phyloP scores from a whole-genome alignment of 1,284 basidiomycete species.

The Puccinia coronata region DNA sequence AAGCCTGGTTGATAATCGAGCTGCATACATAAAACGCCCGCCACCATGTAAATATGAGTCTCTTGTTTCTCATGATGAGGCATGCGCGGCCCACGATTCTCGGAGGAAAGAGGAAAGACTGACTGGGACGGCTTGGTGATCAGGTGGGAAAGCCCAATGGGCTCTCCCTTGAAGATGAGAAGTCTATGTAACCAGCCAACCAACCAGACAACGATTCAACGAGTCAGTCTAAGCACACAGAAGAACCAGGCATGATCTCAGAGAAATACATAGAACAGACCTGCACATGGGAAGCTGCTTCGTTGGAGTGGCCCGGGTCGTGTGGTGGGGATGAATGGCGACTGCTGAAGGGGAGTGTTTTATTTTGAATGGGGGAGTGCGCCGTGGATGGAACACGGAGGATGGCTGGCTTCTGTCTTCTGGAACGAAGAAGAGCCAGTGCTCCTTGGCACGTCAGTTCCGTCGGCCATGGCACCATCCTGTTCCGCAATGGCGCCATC shows the following conservation, averaged over 20 bases:
- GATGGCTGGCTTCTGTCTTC: too few relatives aligned
- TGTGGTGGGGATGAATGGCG: too few relatives aligned
- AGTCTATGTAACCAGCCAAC: neutral
- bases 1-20: slow-evolving; percentile 77
- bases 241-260: too few relatives aligned
- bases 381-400: too few relatives aligned
- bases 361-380: too few relatives aligned
- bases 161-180: slow-evolving; percentile 47
- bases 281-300: neutral
- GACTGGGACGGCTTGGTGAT: slow-evolving; percentile 48
- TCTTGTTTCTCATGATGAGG: too few relatives aligned
- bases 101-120: neutral
- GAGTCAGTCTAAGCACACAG: neutral
- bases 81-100: neutral
- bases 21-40: neutral
- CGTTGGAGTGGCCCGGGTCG: too few relatives aligned
- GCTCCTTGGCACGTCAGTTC: neutral
- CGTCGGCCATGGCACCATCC: neutral
- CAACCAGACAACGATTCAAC: neutral
- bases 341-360: too few relatives aligned
- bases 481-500: neutral
- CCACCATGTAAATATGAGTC: neutral
- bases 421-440: too few relatives aligned
- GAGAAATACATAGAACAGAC: too few relatives aligned
- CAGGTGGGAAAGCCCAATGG: slow-evolving; percentile 31